Evolutionary conservation across 768 basidiomycete species (phyloP), one percentile per base, ranked within the genome.

Genomic region (Lentinus tigrinus): DNA sequence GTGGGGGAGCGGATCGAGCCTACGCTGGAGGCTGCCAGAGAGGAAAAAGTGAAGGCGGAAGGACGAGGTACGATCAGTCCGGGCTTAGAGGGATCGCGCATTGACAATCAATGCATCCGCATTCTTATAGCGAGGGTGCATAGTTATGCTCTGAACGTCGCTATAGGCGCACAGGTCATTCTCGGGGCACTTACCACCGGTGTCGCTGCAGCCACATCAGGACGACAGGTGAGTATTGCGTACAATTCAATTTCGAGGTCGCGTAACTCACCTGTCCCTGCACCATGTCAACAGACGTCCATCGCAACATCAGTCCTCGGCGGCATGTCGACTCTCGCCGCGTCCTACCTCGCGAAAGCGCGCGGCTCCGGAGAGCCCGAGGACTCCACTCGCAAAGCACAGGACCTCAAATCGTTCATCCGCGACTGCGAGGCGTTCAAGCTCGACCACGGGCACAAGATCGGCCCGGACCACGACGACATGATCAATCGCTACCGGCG

Each of bases 291-390:
- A 24, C 54, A 78, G 76, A 70, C 73, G 0, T 74, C 75, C 21
- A 59, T 81, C 26, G 69, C 71, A 16, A 76, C 75, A 17, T 65
- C 78, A 3, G 43, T 78, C 31, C 70, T 81, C 36, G 80, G 89
- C 31, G 88, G 84, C n/a, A 56, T 87, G 11, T 70, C 88, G 3
- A 91, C 89, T 0, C 21, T 90, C 19, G 79, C 85, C 14, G 88
- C 89, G 17, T 85, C 88, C 2, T 91, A 87, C 69, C 77, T 91
- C 24, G 89, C 89, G 3, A 82, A 85, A 13, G 78, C 81, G 24
- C 82, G 88, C 26, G 87, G 88, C 11, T 84, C 87, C 0, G 81
- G 81, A 37, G 89, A 91, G 63, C 89, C 89, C 2, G 86, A 90
- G 59, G 51, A 78, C n/a, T 87, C 86, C 0, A 74, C 77, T 28